phyloP scores from a whole-genome alignment of 495 filamentous ascomycete genomes.

The Chaetomium fimeti region DNA sequence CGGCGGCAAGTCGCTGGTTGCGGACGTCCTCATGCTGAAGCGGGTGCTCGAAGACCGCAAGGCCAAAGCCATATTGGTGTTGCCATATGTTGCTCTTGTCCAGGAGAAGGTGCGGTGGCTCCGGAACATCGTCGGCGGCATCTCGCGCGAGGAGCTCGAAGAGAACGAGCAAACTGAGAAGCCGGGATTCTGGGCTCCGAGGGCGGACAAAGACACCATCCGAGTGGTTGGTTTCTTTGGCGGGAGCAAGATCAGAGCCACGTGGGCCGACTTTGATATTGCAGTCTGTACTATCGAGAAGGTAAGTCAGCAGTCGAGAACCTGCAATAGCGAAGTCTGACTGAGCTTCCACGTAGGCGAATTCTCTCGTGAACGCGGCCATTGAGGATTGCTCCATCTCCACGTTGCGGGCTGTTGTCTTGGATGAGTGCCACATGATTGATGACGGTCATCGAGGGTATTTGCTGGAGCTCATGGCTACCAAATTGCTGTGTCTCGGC shows the following conservation, averaged over 20 bases:
- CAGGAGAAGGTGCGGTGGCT: constrained; percentile 82
- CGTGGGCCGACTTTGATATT: constrained; percentile 75
- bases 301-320: constrained; percentile 42
- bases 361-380: constrained; percentile 71
- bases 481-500: constrained; percentile 69
- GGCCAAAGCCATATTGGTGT: constrained; percentile 71
- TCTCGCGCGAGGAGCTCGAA: constrained; percentile 46
- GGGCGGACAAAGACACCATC: constrained; percentile 50
- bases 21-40: constrained; percentile 73
- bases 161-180: constrained; percentile 25
- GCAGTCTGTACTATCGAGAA: constrained; percentile 84
- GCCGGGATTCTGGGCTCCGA: constrained; percentile 39
- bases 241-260: constrained; percentile 61
- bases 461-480: constrained; percentile 74
- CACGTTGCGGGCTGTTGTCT: constrained; percentile 64
- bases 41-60: constrained; percentile 62
- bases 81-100: constrained; percentile 80
- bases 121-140: constrained; percentile 63
- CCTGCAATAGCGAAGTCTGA: not conserved
- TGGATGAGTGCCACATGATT: constrained; percentile 83
- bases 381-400: constrained; percentile 70
- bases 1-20: constrained; percentile 76
- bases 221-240: constrained; percentile 74
- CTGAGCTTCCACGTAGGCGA: constrained; percentile 54
- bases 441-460: constrained; percentile 79